Evolutionary conservation across 768 basidiomycete genomes (phyloP).

Genomic region (Boletus reticuloceps): DNA sequence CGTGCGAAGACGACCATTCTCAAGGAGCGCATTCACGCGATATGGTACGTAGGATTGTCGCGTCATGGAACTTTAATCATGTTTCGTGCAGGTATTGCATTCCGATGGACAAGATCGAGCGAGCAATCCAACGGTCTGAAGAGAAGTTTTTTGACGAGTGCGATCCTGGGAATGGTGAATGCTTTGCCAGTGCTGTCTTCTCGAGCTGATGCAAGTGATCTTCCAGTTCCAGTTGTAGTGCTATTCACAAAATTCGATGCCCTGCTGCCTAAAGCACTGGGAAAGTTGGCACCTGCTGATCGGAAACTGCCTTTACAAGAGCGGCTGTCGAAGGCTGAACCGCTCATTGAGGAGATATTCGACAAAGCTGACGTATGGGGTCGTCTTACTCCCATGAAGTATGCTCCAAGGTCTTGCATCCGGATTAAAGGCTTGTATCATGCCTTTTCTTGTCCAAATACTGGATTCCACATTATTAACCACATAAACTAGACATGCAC

Average conservation of each 20-base stretch:
- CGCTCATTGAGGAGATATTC: neutral
- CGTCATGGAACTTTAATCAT: too few species aligned
- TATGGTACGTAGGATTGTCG: neutral
- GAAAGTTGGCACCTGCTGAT: neutral
- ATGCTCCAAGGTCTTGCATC: neutral
- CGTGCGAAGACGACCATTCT: neutral
- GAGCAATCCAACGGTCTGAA: neutral
- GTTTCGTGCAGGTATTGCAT: conserved; percentile 2
- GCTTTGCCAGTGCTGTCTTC: neutral
- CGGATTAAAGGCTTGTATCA: neutral
- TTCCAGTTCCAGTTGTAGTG: conserved; percentile 1
- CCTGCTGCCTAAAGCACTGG: neutral
- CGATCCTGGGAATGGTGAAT: neutral
- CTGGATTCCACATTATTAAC: neutral
- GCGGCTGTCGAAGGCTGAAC: neutral
- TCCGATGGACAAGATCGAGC: conserved; percentile 1
- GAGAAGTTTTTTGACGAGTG: neutral
- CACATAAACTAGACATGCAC: neutral
- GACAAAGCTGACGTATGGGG: neutral
- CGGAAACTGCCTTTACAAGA: neutral
- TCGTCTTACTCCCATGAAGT: neutral
- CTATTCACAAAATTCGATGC: conserved; percentile 7
- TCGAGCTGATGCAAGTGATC: neutral
- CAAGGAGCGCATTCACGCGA: neutral
- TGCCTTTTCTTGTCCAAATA: neutral